Percentiles rank a stretch among this genome's conserved stretches.
Evolutionary conservation across 257 asterid genomes (phyloP).

Genomic region (Coffea eugenioides): DNA sequence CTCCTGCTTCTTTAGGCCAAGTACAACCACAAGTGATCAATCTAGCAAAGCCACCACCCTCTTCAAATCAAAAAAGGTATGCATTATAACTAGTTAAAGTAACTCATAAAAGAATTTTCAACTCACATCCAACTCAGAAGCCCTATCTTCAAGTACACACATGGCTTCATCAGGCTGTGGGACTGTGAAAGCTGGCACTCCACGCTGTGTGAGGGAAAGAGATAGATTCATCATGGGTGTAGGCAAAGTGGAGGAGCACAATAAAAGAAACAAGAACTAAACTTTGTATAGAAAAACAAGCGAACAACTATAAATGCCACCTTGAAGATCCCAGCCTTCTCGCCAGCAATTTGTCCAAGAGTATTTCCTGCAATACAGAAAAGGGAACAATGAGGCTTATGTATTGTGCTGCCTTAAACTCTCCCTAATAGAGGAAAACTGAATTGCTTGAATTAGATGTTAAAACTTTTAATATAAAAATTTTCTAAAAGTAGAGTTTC

Average conservation of each 20-base stretch:
- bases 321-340: conserved; percentile 98
- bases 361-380: conserved; percentile 66
- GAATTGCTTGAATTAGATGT: background rate
- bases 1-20: background rate
- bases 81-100: background rate
- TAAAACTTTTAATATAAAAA: background rate
- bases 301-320: conserved; percentile 30
- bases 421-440: background rate
- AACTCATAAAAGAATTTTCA: conserved; percentile 4
- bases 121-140: conserved; percentile 42
- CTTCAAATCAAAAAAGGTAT: background rate
- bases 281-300: conserved; percentile 3
- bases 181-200: conserved; percentile 49
- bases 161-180: conserved; percentile 55
- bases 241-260: background rate
- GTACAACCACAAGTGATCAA: background rate
- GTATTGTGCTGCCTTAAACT: background rate
- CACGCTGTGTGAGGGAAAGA: conserved; percentile 24
- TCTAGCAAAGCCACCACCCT: background rate
- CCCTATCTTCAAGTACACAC: conserved; percentile 43
- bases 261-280: conserved; percentile 3
- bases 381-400: background rate
- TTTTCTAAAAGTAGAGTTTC: background rate
- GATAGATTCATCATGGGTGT: background rate
- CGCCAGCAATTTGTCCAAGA: conserved; percentile 95